Evolutionary conservation across 2,329 filamentous ascomycete genomes (phyloP).

Genomic region (Cladosporium sp.): DNA sequence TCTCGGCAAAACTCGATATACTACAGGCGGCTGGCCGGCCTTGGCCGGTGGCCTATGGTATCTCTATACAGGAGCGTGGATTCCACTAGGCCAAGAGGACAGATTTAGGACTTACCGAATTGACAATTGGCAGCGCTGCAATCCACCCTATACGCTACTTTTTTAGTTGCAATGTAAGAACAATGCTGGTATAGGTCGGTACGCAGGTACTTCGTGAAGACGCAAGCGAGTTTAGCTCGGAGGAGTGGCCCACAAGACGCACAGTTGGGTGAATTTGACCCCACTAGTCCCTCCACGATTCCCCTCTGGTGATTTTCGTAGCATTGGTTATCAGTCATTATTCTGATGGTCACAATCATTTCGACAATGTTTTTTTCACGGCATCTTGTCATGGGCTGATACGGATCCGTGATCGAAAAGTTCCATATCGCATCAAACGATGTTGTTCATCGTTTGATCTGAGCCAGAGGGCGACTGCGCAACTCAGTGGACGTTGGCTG

Average conservation of each 20-base stretch:
- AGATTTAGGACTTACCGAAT: constrained; percentile 1
- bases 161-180: not conserved
- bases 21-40: not conserved
- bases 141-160: not conserved
- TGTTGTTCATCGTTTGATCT: not conserved
- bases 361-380: not conserved
- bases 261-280: constrained; percentile 1
- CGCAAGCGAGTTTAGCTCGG: not conserved
- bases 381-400: not conserved
- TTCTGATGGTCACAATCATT: not conserved
- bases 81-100: not conserved
- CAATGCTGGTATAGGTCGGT: not conserved
- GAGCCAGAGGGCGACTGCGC: not conserved
- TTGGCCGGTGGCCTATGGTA: not conserved
- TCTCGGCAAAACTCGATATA: not conserved
- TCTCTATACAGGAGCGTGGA: not conserved
- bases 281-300: not conserved
- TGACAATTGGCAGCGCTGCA: constrained; percentile 3
- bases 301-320: not conserved
- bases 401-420: not conserved
- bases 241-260: not conserved
- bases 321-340: no score
- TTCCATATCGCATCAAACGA: not conserved
- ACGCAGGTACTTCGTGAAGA: not conserved
- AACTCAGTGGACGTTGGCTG: not conserved